Conservation (phyloP, 148 eudicot species). For the Rhododendron ferrugineum region DNA sequence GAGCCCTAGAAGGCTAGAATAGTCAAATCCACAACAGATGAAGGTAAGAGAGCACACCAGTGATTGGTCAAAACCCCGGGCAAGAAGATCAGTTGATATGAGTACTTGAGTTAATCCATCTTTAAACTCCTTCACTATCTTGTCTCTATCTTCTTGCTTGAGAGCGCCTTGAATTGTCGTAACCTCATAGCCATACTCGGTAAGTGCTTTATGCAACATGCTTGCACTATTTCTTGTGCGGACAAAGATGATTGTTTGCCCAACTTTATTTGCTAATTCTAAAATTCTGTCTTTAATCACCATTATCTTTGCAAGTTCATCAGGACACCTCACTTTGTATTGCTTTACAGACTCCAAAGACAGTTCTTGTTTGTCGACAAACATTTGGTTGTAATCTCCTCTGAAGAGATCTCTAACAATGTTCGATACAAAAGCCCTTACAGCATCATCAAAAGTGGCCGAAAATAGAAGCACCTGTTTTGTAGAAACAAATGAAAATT, state of each 20-base stretch:
- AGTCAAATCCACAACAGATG: background rate
- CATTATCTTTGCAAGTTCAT: slow-evolving; percentile 62
- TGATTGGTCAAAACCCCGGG: slow-evolving; percentile 91
- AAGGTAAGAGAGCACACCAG: slow-evolving; percentile 34
- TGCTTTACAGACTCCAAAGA: slow-evolving; percentile 82
- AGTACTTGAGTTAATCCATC: slow-evolving; percentile 89
- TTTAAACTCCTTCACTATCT: slow-evolving; percentile 79
- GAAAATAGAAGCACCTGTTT: slow-evolving; percentile 42
- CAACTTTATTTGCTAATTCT: slow-evolving; percentile 76
- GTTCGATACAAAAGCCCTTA: background rate
- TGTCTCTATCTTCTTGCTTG: slow-evolving; percentile 73
- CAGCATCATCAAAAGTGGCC: background rate
- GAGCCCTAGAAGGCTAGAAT: background rate
- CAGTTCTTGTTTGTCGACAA: slow-evolving; percentile 81
- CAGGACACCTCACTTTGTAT: slow-evolving; percentile 75
- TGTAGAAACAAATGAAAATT: background rate
- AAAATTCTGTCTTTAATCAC: slow-evolving; percentile 69
- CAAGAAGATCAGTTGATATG: slow-evolving; percentile 87
- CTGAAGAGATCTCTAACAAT: slow-evolving; percentile 45
- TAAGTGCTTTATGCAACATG: slow-evolving; percentile 59
- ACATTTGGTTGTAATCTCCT: slow-evolving; percentile 61
- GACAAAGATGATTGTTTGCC: slow-evolving; percentile 88
- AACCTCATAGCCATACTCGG: slow-evolving; percentile 76
- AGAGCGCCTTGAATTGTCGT: slow-evolving; percentile 92
- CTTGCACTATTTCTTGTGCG: slow-evolving; percentile 65